phyloP scores from a whole-genome alignment of 2,329 filamentous ascomycete species.

The Neofusicoccum ribis region DNA sequence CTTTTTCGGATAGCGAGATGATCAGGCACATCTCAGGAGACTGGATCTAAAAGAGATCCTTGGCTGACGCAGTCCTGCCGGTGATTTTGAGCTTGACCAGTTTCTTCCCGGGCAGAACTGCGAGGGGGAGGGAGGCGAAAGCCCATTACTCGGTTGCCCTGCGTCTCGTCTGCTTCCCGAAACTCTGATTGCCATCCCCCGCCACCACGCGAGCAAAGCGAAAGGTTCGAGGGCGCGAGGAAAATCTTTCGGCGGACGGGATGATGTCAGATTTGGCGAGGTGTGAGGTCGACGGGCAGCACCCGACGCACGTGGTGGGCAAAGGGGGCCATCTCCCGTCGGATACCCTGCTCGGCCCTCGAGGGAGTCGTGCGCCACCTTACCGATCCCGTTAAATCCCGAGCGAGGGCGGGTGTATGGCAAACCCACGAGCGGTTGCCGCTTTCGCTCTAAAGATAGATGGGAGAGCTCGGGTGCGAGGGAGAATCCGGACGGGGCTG shows the following conservation, averaged over 20 bases:
- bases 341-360: background rate
- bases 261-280: background rate
- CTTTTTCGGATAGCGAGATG: background rate
- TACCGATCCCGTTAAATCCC: background rate
- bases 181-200: background rate
- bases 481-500: background rate
- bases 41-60: background rate
- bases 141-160: background rate
- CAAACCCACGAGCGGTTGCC: background rate
- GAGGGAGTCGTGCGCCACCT: background rate
- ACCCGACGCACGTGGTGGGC: background rate
- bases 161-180: background rate
- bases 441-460: background rate
- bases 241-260: background rate
- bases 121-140: background rate
- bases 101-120: too few relatives aligned
- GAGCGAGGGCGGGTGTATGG: background rate
- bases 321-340: background rate
- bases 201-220: background rate
- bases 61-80: background rate
- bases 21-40: background rate
- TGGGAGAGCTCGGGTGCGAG: background rate
- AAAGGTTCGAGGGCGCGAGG: background rate
- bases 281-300: background rate
- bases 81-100: background rate